phyloP scores from a whole-genome alignment of 2,329 filamentous ascomycete genomes.

The Aspergillus candidus region DNA sequence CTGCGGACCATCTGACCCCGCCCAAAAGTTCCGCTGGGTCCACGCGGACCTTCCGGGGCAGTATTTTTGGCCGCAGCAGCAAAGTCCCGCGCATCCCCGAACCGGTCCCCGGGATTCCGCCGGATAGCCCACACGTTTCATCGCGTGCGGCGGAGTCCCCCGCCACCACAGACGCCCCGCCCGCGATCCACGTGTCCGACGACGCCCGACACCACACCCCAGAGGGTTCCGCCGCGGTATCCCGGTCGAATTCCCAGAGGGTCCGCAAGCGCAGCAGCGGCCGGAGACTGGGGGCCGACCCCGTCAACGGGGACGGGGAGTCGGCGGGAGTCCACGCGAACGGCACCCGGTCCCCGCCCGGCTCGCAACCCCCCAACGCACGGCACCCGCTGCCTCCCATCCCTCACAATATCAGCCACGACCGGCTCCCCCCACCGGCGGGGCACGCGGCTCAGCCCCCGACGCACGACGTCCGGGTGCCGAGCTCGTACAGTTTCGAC shows the following conservation, averaged over 20 bases:
- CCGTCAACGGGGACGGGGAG: conserved; percentile 17
- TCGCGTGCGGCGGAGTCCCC: conserved; percentile 17
- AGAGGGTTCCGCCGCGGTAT: no score
- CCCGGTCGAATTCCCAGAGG: conserved; percentile 26
- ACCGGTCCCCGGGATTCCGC: conserved; percentile 22
- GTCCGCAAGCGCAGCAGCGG: conserved; percentile 27
- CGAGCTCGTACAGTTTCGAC: conserved; percentile 31
- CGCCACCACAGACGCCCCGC: conserved; percentile 46
- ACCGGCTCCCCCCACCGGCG: conserved; percentile 26
- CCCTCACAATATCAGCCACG: conserved; percentile 34
- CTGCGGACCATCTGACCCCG: conserved; percentile 44
- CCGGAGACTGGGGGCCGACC: conserved; percentile 19
- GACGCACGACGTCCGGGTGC: conserved; percentile 36
- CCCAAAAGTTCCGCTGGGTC: conserved; percentile 68
- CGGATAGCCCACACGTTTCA: conserved; percentile 15
- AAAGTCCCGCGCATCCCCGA: conserved; percentile 21
- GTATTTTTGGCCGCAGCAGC: conserved; percentile 65
- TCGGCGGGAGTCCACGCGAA: neutral
- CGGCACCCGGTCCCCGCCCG: conserved; percentile 16
- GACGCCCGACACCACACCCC: conserved; percentile 34
- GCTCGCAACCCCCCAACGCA: conserved; percentile 18
- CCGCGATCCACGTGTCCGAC: conserved; percentile 70
- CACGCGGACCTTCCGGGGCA: conserved; percentile 62
- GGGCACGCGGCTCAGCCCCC: conserved; percentile 41
- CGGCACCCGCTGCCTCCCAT: conserved; percentile 30